Evolutionary conservation across 2,329 filamentous ascomycete genomes (phyloP), one percentile per base, ranked within the genome.

Genomic region (Aspergillus ochraceoroseus): DNA sequence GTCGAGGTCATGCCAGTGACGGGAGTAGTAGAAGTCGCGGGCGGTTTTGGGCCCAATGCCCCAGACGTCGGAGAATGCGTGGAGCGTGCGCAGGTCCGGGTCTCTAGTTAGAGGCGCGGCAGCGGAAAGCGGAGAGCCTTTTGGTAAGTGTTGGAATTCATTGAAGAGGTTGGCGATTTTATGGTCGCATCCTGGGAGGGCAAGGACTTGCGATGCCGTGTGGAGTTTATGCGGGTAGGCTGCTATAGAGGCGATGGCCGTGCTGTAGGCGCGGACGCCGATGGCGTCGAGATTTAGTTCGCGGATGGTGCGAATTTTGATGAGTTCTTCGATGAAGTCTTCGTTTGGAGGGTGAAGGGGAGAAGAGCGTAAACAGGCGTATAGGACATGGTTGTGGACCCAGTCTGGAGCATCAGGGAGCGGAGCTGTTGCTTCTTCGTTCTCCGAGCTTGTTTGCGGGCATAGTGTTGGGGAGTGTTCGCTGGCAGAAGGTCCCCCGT

Each of bases 11-110:
- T 79, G 75, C 86, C 87, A 95, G 18, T 86, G 71, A 47, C 79
- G 80, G 11, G 78, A 75, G 53, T 75, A 78, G 61, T 89, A 92
- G 54, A 95, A 95, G 1, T 89, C 78, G 11, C 82, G 74, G 0
- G 90, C 89, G 0, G 84, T 92, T 8, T 79, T 80, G 2, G 84
- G 82, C 0, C 85, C 90, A 0, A 95, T 87, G n/a, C 89, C 90
- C 85, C 87, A 95, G 42, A 95, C 94, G 3, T 84, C 73, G 65
- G 85, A 85, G 63, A 96, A 95, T 0, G 74, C 61, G 30, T 77
- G 72, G 3, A 95, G 65, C 0, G 80, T 72, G 13, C 72, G 71
- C 43, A 92, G 71, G 42, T 74, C 77, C 8, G 77, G 70, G 51
- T 94, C 81, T 0, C 68, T 64, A 35, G 83, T 75, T 1, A 85